These are phyloP conservation scores for Arthrobotrys sinensis DNA, from an alignment of 2,329 filamentous ascomycete species.

Conservation along the genomic window DNA sequence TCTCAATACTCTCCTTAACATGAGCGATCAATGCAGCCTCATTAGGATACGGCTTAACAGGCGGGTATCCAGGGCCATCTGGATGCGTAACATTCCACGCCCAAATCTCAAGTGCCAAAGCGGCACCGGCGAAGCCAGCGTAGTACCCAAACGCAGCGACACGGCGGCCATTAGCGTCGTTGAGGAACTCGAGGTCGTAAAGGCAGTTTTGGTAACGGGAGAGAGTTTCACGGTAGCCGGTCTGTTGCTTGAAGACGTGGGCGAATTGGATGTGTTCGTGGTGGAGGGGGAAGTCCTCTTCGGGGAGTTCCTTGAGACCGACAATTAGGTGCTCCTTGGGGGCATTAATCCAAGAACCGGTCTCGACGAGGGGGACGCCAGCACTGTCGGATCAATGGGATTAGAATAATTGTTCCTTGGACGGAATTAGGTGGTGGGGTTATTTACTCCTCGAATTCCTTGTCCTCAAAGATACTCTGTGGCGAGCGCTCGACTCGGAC, in stretches of 20 bases:
- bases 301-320: conserved; percentile 83
- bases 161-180: conserved; percentile 78
- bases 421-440: neutral
- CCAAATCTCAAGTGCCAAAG: conserved; percentile 84
- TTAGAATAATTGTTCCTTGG: neutral
- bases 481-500: conserved; percentile 78
- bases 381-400: conserved; percentile 65
- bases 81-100: conserved; percentile 83
- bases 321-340: conserved; percentile 79
- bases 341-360: conserved; percentile 78
- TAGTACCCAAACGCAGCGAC: conserved; percentile 81
- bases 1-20: conserved; percentile 79
- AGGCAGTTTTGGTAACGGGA: conserved; percentile 84
- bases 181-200: conserved; percentile 89
- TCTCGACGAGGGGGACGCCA: conserved; percentile 77
- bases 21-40: conserved; percentile 80
- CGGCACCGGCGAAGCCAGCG: conserved; percentile 82
- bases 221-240: conserved; percentile 84
- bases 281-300: conserved; percentile 79
- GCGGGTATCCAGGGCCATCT: conserved; percentile 69
- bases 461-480: conserved; percentile 77
- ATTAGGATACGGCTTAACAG: conserved; percentile 77
- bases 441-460: conserved; percentile 73
- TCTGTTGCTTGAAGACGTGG: conserved; percentile 83
- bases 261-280: conserved; percentile 81